Evolutionary conservation across 2,329 filamentous ascomycete species (phyloP).

Genomic region (Arthroderma uncinatum): DNA sequence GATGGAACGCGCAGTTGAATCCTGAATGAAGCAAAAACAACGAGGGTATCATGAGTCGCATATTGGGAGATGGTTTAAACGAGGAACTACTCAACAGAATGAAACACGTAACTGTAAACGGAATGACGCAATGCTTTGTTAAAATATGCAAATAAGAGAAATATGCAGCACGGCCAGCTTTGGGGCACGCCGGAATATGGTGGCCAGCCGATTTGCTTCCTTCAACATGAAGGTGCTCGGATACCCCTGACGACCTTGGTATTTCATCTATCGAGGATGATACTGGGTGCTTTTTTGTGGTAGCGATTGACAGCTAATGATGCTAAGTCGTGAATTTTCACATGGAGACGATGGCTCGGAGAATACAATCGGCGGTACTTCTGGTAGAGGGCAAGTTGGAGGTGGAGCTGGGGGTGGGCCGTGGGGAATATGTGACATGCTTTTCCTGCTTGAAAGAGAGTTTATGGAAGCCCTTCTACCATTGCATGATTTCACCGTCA

Average conservation of each 20-base stretch:
- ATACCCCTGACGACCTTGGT: neutral
- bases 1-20: neutral
- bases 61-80: neutral
- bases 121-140: neutral
- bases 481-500: neutral
- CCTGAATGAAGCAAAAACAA: neutral
- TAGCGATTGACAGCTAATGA: neutral
- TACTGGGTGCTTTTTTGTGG: neutral
- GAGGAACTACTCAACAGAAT: neutral
- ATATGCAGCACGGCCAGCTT: neutral
- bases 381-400: slow-evolving; percentile 21
- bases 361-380: slow-evolving; percentile 14
- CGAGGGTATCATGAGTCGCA: neutral
- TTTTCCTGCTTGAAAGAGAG: slow-evolving; percentile 13
- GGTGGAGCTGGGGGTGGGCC: slow-evolving; percentile 21
- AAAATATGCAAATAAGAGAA: neutral
- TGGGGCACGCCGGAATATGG: neutral
- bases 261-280: neutral
- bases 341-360: slow-evolving; percentile 30
- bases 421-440: slow-evolving; percentile 17
- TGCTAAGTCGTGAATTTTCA: neutral
- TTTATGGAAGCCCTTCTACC: neutral
- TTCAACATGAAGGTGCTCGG: neutral
- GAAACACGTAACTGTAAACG: neutral
- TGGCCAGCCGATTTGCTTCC: neutral